A percentile compares a stretch with the other conserved stretches of the same genome.
Conservation (phyloP, 139 green algal species). For the Nannochloris sp. region DNA sequence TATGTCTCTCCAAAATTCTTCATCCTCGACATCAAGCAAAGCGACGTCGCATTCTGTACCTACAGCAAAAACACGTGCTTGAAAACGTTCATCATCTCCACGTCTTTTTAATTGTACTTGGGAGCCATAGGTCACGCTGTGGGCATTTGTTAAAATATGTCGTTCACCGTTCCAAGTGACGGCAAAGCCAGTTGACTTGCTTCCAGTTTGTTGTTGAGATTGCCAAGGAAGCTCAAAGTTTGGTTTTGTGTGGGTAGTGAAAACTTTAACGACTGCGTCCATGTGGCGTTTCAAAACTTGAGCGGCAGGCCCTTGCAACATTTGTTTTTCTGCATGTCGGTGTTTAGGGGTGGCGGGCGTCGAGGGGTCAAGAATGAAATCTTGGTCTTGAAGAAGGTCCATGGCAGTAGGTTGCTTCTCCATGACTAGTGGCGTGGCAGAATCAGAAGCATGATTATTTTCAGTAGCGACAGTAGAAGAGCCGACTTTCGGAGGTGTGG, state of each 20-base stretch:
- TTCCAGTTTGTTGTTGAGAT: slow-evolving; percentile 12
- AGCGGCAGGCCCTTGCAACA: not conserved
- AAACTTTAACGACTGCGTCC: slow-evolving; percentile 52
- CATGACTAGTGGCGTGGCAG: not conserved
- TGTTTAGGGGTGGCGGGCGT: slow-evolving; percentile 27
- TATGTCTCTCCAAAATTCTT: slow-evolving; percentile 73
- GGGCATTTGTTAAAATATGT: slow-evolving; percentile 83
- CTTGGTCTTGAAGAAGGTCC: not conserved
- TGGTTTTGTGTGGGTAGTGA: slow-evolving; percentile 75
- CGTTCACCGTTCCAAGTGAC: slow-evolving; percentile 40
- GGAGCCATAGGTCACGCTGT: slow-evolving; percentile 71
- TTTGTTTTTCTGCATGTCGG: slow-evolving; percentile 5
- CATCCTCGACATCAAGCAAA: slow-evolving; percentile 67
- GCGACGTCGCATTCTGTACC: slow-evolving; percentile 97
- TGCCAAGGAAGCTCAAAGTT: slow-evolving; percentile 56
- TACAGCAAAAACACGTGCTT: slow-evolving; percentile 78
- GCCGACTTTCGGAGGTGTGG: too few relatives aligned
- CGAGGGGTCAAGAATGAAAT: slow-evolving; percentile 19
- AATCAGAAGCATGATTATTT: too few relatives aligned
- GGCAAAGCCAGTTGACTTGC: slow-evolving; percentile 62
- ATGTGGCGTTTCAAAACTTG: slow-evolving; percentile 32
- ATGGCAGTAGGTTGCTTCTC: not conserved
- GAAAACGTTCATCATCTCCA: slow-evolving; percentile 85
- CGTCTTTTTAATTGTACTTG: slow-evolving; percentile 54
- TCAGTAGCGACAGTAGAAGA: too few relatives aligned